Evolutionary conservation across 2,329 filamentous ascomycete species (phyloP), one percentile per base, ranked within the genome.

Genomic region (Colletotrichum phormii): DNA sequence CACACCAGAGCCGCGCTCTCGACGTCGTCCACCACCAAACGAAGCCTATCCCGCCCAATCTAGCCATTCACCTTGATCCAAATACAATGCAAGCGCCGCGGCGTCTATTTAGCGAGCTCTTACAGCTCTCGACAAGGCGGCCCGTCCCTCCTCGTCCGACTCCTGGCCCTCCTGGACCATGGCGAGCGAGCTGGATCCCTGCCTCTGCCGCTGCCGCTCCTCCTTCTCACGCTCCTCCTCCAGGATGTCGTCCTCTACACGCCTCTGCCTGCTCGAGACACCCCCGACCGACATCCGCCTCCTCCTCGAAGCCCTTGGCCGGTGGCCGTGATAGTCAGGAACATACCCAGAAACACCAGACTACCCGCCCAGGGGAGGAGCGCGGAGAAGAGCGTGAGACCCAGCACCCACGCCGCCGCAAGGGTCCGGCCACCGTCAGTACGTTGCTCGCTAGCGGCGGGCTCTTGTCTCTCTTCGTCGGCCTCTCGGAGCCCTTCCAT

Each of bases 391-490:
- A 42, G 8, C 35, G 35, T 22, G 49, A 55, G 26, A 64, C 29
- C 57, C 61, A 65, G 37, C 18, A n/a, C 18, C 42, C 42, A 49
- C 42, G 42, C 42, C 65, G 72, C 26, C 64, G 61, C 29, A 60
- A 53, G 24, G 61, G 60, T 7, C 64, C 72, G 29, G 57, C 64
- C 13, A 55, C 72, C 51, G 67, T 66, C 35, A 42, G 49, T 18
- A 63, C 73, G 9, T 55, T 75, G 37, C 73, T 75, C 29, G 74
- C 74, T 60, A 75, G 74, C 31, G 74, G 69, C 42, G 74, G 74
- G 8, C 65, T 75, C 22, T 31, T 75, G 11, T 75, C 74, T 18
- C 70, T 74, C 65, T 70, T 71, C 29, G 59, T 68, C 55, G 74
- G 72, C 46, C 71, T 74, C 66, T 73, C 70, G 46, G 73, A 73